phyloP scores from a whole-genome alignment of 192 early-diverging fungal species.

The Backusella sp. region DNA sequence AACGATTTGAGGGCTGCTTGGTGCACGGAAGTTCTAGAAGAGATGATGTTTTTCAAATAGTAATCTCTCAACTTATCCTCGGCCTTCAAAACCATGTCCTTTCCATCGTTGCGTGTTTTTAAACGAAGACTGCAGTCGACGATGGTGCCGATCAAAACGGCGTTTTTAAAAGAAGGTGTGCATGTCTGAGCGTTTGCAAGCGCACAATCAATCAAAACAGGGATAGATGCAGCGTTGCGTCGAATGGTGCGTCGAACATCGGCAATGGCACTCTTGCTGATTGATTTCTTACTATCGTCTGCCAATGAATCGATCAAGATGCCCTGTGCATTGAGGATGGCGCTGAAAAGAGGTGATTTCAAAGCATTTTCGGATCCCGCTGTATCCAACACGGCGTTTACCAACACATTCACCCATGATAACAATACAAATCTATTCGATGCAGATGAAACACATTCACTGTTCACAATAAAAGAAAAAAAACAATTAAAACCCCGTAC shows the following conservation, averaged over 20 bases:
- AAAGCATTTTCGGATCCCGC: conserved; percentile 25
- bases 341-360: conserved; percentile 22
- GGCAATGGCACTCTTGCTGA: conserved; percentile 50
- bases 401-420: conserved; percentile 59
- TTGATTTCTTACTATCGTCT: conserved; percentile 44
- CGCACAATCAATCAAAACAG: conserved; percentile 51
- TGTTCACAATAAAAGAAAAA: not conserved
- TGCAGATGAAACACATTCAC: conserved; percentile 48
- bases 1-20: conserved; percentile 46
- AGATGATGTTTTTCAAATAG: conserved; percentile 53
- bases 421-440: conserved; percentile 60
- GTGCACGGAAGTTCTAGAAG: conserved; percentile 53
- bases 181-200: conserved; percentile 37
- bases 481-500: not conserved
- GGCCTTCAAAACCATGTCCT: conserved; percentile 33
- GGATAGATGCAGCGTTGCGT: conserved; percentile 47
- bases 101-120: conserved; percentile 33
- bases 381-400: conserved; percentile 34
- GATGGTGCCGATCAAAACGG: conserved; percentile 63
- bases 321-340: conserved; percentile 46
- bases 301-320: conserved; percentile 52
- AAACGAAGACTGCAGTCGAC: conserved; percentile 56
- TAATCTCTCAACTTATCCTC: conserved; percentile 57
- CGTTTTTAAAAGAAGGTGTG: conserved; percentile 45
- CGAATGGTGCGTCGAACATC: conserved; percentile 60